Evolutionary conservation across 352 stramenopile genomes (phyloP), one percentile per base, ranked within the genome.

Genomic region (Globisporangium nunn): DNA sequence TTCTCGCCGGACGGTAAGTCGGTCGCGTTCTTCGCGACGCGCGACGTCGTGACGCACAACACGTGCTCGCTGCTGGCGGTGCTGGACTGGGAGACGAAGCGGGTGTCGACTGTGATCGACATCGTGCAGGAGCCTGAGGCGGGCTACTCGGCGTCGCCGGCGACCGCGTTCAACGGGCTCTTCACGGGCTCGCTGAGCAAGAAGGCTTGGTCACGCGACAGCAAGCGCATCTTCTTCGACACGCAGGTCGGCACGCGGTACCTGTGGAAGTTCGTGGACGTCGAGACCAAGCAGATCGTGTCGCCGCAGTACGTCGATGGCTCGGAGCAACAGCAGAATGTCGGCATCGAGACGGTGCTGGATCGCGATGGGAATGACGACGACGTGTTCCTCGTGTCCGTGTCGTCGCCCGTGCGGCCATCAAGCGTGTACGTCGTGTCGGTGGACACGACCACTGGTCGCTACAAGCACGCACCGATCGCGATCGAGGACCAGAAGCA

Each of bases 251-350:
- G 79, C 11, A 75, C 76, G 58, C 78, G 82, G 31, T 50, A 59
- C 29, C 30, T 90, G 6, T 92, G 82, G 82, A 92, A 90, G 61
- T 77, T 78, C 45, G 74, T 88, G 6, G 64, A 88, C 29, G 77
- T 88, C 1, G 59, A 58, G 4, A 81, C 69, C 14, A 77, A 80
- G 50, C 43, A 39, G 3, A 60, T 92, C 17, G 47, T 72, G 10
- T 75, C 77, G 12, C 79, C 82, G 1, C 44, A 70, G 39, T 85
- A 90, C 45, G 70, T 87, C 3, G 71, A 85, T 50, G 70, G 71
- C 6, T 44, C 66, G 12, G 41, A 18, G 30, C 31, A 6, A 18
- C 43, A 6, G 35, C 43, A 46, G 10, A 8, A 48, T 28, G 57
- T 87, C 28, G 82, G 69, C 2, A 56, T 70, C 18, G 82, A 92